Percentiles rank a stretch among this genome's conserved stretches.
Evolutionary conservation across 805 yeast genomes (phyloP).

Genomic region (Spathaspora sp.): DNA sequence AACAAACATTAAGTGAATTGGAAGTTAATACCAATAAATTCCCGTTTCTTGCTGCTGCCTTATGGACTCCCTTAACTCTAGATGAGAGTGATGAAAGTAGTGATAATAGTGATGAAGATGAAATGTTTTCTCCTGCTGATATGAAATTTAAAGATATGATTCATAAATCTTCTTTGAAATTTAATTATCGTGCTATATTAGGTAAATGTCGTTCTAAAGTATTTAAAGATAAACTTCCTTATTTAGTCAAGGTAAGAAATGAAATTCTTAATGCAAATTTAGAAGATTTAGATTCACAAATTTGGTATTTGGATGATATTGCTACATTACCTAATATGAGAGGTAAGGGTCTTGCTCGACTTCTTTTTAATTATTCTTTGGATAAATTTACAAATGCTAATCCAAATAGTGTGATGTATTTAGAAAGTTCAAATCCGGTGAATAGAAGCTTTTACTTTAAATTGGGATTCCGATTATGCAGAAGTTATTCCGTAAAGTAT

Average conservation of each 20-base stretch:
- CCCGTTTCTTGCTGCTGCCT: constrained; percentile 53
- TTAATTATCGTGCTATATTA: constrained; percentile 29
- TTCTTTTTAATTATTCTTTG: constrained; percentile 47
- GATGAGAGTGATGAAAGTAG: not conserved
- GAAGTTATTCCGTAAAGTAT: constrained; percentile 18
- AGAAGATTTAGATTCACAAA: constrained; percentile 20
- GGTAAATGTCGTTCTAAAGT: constrained; percentile 46
- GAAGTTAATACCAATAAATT: constrained; percentile 24
- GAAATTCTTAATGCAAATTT: constrained; percentile 40
- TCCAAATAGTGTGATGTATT: constrained; percentile 33
- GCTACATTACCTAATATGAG: constrained; percentile 56
- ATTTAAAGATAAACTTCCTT: constrained; percentile 47
- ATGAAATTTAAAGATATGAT: constrained; percentile 20
- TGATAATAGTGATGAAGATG: constrained; percentile 14
- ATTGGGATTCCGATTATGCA: constrained; percentile 43
- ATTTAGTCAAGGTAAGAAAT: constrained; percentile 41
- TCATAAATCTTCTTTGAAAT: constrained; percentile 32
- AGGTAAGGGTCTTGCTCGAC: constrained; percentile 57
- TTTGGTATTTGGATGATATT: constrained; percentile 57
- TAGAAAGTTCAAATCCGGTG: constrained; percentile 55
- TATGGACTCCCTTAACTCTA: constrained; percentile 30
- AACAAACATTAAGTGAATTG: constrained; percentile 17
- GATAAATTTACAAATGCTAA: constrained; percentile 39
- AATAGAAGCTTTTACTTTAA: constrained; percentile 52
- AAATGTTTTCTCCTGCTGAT: constrained; percentile 17